A percentile compares a stretch with the other conserved stretches of the same genome.
Conservation (phyloP, 495 filamentous ascomycete species). For the Poronia punctata region DNA sequence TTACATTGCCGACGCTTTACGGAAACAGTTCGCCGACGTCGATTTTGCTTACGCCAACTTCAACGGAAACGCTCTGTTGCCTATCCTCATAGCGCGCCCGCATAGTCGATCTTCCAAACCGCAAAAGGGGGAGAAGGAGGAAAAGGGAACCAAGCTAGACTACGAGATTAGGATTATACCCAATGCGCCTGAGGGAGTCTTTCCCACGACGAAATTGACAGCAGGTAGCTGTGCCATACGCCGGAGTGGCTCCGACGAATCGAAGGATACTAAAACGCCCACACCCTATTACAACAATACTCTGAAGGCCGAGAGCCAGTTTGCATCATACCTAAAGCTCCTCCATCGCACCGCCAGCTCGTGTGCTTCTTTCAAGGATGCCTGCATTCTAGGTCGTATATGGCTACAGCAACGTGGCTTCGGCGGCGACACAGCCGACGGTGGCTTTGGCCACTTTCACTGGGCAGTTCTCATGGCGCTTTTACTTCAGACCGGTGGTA, state of each 20-base stretch:
- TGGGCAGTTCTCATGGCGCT: constrained; percentile 76
- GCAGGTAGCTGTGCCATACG: constrained; percentile 68
- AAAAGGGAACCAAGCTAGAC: constrained; percentile 24
- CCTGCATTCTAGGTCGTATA: constrained; percentile 74
- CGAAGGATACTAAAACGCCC: constrained; percentile 37
- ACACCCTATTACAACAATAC: constrained; percentile 89
- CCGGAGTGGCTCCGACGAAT: constrained; percentile 25
- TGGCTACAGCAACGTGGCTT: constrained; percentile 91
- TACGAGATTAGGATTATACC: constrained; percentile 74
- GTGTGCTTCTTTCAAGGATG: constrained; percentile 68
- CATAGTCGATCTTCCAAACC: background rate
- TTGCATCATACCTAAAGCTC: constrained; percentile 64
- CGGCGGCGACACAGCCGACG: constrained; percentile 53
- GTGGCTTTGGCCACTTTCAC: constrained; percentile 91
- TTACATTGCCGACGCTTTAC: constrained; percentile 63
- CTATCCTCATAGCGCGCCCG: constrained; percentile 52
- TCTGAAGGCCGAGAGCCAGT: constrained; percentile 67
- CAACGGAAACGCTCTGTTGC: constrained; percentile 72
- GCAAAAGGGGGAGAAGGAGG: background rate
- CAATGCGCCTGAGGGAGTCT: constrained; percentile 56
- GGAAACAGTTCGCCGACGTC: constrained; percentile 46
- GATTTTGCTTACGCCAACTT: constrained; percentile 58
- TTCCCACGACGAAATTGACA: constrained; percentile 59
- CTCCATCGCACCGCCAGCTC: constrained; percentile 57
- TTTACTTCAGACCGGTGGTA: constrained; percentile 67